Evolutionary conservation across 2,329 filamentous ascomycete species (phyloP), one percentile per base, ranked within the genome.

Genomic region (Hypomyces perniciosus): DNA sequence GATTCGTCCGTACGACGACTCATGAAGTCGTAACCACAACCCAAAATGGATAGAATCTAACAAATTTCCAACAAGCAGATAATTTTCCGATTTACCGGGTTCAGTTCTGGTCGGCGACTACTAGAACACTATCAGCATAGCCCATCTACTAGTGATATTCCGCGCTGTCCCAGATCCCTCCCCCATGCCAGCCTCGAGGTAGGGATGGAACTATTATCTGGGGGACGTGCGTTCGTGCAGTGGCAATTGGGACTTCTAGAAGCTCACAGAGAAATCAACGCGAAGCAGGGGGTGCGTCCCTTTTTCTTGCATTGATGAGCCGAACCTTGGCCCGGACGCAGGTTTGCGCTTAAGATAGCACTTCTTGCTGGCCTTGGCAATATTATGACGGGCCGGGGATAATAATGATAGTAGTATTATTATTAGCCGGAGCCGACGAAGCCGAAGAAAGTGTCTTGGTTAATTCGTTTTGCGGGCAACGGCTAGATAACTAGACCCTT

Each of bases 181-280:
- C 20, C 20, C 8, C 13, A 39, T 20, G 29, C 48, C 48, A 50
- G 40, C 20, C 20, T 20, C 20, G 20, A 20, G 20, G 20, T 20
- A 3, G 20, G 20, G 20, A 20, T 20, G 20, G 20, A 20, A 20
- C 20, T 20, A 20, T 20, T 20, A 20, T 20, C 20, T 50, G 50
- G 58, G 53, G 44, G 44, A 49, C 41, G 50, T 46, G 53, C 55
- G 50, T 37, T 51, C 41, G 50, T 46, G 53, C 55, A 48, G 39
- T 51, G 49, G 54, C 44, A 48, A 44, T 55, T 20, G 20, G 39
- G 47, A 49, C 54, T 63, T 63, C 61, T 63, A 61, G 61, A 63
- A 63, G 61, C 54, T 47, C 51, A 52, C 46, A 45, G 60, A 56
- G 61, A 62, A 62, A 55, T 53, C 46, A 40, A 50, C 48, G 57